A percentile compares a stretch with the other conserved stretches of the same genome.
These are phyloP conservation scores for Hyphopichia wangnamkhiaoensis DNA, from an alignment of 1,139 yeast species.

Conservation along the genomic window DNA sequence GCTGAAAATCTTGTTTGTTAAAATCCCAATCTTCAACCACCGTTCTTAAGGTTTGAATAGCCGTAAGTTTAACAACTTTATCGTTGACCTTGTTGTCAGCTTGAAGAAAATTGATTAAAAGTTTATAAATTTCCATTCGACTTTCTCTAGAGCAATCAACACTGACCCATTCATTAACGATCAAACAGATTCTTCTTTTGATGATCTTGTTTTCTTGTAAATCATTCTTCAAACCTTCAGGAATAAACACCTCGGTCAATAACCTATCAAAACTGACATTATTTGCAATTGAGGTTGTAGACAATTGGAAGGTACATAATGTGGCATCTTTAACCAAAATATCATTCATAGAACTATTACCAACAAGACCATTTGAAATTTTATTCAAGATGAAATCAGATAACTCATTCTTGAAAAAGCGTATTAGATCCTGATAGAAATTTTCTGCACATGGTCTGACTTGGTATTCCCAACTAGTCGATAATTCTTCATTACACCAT, in stretches of 20 bases:
- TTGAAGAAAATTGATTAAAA: slow-evolving; percentile 50
- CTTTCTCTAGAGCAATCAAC: slow-evolving; percentile 63
- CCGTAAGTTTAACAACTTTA: slow-evolving; percentile 71
- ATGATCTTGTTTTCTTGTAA: slow-evolving; percentile 58
- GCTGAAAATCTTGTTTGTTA: slow-evolving; percentile 62
- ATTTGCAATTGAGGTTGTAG: slow-evolving; percentile 66
- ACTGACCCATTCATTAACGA: slow-evolving; percentile 79
- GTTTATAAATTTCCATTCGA: slow-evolving; percentile 59
- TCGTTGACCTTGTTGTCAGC: slow-evolving; percentile 54
- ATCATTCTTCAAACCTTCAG: slow-evolving; percentile 56
- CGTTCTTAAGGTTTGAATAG: slow-evolving; percentile 68
- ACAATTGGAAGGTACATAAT: slow-evolving; percentile 77
- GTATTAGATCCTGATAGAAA: slow-evolving; percentile 74
- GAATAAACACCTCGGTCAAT: slow-evolving; percentile 60
- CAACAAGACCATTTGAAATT: slow-evolving; percentile 53
- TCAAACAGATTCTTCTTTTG: slow-evolving; percentile 72
- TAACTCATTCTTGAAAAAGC: slow-evolving; percentile 61
- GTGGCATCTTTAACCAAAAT: slow-evolving; percentile 76
- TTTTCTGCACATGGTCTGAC: slow-evolving; percentile 87
- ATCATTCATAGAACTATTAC: slow-evolving; percentile 43
- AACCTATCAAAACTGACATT: slow-evolving; percentile 64
- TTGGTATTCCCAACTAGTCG: slow-evolving; percentile 80
- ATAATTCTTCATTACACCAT: slow-evolving; percentile 82
- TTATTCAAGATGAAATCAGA: slow-evolving; percentile 63
- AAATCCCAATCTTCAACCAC: slow-evolving; percentile 89